Base-by-base conservation (phyloP, 2,329 filamentous ascomycete genomes). In the Trichoderma sp. region DNA sequence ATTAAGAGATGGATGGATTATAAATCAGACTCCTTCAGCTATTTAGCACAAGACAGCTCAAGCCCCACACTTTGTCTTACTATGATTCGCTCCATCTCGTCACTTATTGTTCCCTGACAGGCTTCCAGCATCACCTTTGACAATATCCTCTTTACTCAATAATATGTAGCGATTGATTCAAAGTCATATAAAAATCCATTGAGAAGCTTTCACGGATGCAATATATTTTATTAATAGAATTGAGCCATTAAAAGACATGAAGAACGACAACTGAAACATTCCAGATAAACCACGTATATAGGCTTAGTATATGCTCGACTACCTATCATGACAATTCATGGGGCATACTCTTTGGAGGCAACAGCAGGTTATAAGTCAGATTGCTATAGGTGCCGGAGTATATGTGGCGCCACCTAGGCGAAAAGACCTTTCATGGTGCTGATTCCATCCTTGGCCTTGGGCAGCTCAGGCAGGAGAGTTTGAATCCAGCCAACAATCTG, bases 21-120 rank as follows among this genome's bases (percentile, higher is more conserved):
- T 43, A 67, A 67, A 67, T 67, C 64, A 67, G 53, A 32, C 50
- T 67, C 53, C 64, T 67, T 58, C 23, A 9, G 50, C 47, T 7
- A 20, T 20, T 50, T 50, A 50, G 8, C n/a, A 50, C 30, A 12
- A 20, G 20, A 12, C 11, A 23, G 20, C 47, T 7, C 47, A 23
- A 53, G 47, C 20, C 47, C 47, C 47, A 53, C 47, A 53, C n/a
- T 53, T 13, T 50, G 4, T 50, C 43, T 20, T 50, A 20, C 2
- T n/a, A n/a, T 50, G 43, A 50, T 50, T 50, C 9, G 43, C 9
- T 53, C 6, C 3, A 13, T 20, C 20, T 23, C 47, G 20, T 53
- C n/a, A 20, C 20, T 20, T 53, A 23, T 53, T 53, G 47, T 53
- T 20, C 47, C 3, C 3, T 12, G 11, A 23, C 3, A 53, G 47